Conservation (phyloP, 2,329 filamentous ascomycete species). For the Sarocladium brachiariae region DNA sequence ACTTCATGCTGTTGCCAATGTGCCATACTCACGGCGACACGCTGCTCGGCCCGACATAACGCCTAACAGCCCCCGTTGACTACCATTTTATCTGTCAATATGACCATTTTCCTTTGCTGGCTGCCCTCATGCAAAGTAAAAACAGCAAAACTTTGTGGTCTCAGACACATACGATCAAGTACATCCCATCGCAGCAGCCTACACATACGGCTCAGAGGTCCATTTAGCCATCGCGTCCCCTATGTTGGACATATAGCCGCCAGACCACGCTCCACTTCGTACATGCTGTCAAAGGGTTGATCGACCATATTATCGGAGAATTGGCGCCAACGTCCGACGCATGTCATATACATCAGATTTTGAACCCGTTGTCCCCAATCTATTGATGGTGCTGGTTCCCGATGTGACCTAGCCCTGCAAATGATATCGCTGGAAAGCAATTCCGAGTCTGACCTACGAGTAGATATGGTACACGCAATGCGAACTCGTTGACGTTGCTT, state of each 20-base stretch:
- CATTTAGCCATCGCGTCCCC: not conserved
- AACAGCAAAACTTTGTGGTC: no score
- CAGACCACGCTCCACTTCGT: not conserved
- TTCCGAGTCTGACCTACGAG: no score
- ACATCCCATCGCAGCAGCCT: not conserved
- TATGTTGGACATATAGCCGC: conserved; percentile 2
- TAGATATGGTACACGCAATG: no score
- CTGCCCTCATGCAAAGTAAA: no score
- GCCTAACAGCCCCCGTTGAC: not conserved
- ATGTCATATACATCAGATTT: conserved; percentile 2
- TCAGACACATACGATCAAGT: no score
- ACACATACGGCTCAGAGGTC: not conserved
- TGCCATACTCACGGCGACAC: not conserved
- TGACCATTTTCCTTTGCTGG: no score
- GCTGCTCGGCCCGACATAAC: conserved; percentile 6
- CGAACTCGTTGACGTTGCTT: no score
- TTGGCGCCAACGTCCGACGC: conserved; percentile 5
- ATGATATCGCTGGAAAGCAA: not conserved
- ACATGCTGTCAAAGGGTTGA: not conserved
- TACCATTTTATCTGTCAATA: no score
- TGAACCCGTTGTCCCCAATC: not conserved
- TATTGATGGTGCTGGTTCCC: not conserved
- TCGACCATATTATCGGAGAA: conserved; percentile 6
- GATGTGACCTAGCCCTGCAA: not conserved
- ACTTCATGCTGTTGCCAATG: not conserved